Evolutionary conservation across 1,139 yeast genomes (phyloP).

Genomic region (Pneumocystis jirovecii): DNA sequence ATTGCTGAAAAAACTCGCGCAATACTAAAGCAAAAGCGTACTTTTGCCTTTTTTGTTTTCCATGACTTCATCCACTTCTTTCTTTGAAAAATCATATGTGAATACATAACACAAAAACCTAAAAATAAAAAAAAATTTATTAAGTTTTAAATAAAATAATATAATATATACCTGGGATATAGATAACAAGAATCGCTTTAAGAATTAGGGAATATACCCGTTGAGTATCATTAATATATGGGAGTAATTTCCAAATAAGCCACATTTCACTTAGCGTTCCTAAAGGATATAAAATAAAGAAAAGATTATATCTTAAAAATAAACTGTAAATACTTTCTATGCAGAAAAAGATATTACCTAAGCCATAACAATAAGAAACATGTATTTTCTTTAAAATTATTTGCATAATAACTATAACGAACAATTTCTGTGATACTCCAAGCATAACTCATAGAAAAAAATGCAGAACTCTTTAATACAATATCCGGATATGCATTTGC

Average conservation of each 20-base stretch:
- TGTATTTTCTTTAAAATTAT: constrained; percentile 44
- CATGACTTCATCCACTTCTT: constrained; percentile 1
- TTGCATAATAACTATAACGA: constrained; percentile 70
- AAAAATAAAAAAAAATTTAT: not conserved
- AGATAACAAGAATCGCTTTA: constrained; percentile 43
- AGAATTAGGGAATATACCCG: constrained; percentile 41
- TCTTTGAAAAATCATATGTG: constrained; percentile 71
- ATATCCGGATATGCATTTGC: constrained; percentile 51
- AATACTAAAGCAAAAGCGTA: not conserved
- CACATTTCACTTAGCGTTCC: constrained; percentile 78
- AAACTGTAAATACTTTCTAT: not conserved
- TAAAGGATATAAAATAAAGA: constrained; percentile 69
- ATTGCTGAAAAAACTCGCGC: not conserved
- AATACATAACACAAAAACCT: constrained; percentile 69
- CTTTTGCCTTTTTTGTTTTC: not conserved
- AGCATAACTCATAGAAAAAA: constrained; percentile 56
- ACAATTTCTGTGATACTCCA: constrained; percentile 88
- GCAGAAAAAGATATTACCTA: constrained; percentile 43
- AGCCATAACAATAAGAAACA: constrained; percentile 52
- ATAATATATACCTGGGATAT: constrained; percentile 38
- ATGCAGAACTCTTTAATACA: constrained; percentile 42
- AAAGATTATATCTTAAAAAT: constrained; percentile 27
- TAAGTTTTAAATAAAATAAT: not conserved
- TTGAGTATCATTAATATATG: constrained; percentile 44
- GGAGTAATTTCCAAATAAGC: constrained; percentile 53